Base-by-base conservation (phyloP, 345 rosid species). In the Brassica rapa region DNA sequence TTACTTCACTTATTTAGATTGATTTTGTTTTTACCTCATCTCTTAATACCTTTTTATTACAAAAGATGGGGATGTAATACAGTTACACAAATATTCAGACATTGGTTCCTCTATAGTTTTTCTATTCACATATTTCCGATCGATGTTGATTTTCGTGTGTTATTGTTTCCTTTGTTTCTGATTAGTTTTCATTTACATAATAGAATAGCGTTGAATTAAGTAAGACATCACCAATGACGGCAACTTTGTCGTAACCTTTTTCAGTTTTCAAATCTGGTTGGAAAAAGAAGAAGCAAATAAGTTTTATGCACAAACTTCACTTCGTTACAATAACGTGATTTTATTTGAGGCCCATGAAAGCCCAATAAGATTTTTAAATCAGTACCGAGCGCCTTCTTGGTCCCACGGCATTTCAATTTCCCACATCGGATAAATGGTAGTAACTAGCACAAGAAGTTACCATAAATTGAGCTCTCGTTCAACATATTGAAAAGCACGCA, bases 391-490 rank as follows among this genome's bases (percentile, higher is more conserved):
- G 37, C 3, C 15, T 27, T 14, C 8, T 29, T 29, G 16, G 19
- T n/a, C 21, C 35, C 14, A 14, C 37, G 10, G 12, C 46, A 19
- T 29, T 29, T 6, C 3, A 55, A 4, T 19, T 27, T 66, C 78
- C 78, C 72, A 66, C 78, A 66, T 75, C 78, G 72, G n/a, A 0
- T 35, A 25, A 6, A 12, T 55, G 21, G 12, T 71, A n/a, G 41
- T 6, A 15, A 15, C 37, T 12, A 2, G 10, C 7, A 37, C 32
- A 1, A 15, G 2, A 4, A 66, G 11, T 6, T 1, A 33, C 39
- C 2, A 74, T 55, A 66, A 66, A 74, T 24, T 0, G n/a, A 33
- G 25, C 65, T 12, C 65, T 55, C 4, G 7, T 32, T 24, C 7
- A 0, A 0, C 3, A 4, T 19, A 0, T 1, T 4, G 6, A 23